Percentiles rank a stretch among this genome's conserved stretches.
Conservation (phyloP, 805 yeast species). For the Kodamaea hsintzibuensis region DNA sequence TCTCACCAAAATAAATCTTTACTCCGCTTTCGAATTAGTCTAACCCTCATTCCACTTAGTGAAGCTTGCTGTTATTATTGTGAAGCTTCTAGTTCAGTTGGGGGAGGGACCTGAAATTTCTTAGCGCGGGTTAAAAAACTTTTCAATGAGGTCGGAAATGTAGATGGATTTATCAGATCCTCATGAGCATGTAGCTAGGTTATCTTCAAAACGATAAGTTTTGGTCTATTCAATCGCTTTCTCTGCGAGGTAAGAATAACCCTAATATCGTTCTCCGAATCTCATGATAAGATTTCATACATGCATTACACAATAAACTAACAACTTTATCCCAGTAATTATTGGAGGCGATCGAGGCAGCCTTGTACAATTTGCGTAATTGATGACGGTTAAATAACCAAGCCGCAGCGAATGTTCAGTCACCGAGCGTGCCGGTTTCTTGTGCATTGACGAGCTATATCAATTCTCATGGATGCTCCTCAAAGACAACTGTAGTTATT, state of each 20-base stretch:
- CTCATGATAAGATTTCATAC: conserved; percentile 1
- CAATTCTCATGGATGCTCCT: neutral
- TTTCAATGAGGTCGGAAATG: too few species aligned
- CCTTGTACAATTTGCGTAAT: neutral
- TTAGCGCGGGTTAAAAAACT: too few species aligned
- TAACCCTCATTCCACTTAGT: too few species aligned
- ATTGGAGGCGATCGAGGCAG: conserved; percentile 1
- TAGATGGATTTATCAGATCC: too few species aligned
- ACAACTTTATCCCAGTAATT: neutral
- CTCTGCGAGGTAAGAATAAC: neutral
- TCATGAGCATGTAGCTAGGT: neutral
- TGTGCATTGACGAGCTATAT: neutral
- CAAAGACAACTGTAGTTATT: neutral
- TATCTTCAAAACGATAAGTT: too few species aligned
- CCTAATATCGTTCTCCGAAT: neutral
- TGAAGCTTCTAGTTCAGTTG: too few species aligned
- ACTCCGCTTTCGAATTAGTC: neutral
- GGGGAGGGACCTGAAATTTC: too few species aligned
- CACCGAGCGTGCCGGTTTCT: neutral
- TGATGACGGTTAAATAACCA: neutral
- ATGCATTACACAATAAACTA: neutral
- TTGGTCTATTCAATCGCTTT: too few species aligned
- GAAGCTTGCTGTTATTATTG: too few species aligned
- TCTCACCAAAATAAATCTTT: neutral
- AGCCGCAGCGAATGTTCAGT: neutral